phyloP scores from a whole-genome alignment of 2,329 filamentous ascomycete genomes.

The Microdochium paspali region DNA sequence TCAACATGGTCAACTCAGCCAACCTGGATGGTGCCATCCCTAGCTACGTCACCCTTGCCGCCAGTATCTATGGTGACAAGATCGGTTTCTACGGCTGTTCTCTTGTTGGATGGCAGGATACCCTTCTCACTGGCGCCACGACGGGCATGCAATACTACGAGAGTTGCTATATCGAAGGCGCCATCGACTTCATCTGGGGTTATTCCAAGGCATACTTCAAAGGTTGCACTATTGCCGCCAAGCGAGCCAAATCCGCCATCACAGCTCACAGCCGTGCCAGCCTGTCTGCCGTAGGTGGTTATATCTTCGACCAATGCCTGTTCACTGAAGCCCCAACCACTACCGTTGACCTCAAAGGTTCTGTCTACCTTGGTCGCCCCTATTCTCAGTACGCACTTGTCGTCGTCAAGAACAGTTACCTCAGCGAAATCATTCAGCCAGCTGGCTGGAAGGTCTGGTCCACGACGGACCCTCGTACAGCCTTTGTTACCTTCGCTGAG shows the following conservation, averaged over 20 bases:
- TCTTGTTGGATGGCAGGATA: conserved; percentile 40
- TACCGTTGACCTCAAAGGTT: conserved; percentile 25
- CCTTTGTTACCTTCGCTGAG: conserved; percentile 40
- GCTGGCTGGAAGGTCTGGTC: conserved; percentile 42
- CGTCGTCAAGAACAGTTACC: conserved; percentile 34
- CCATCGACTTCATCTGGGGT: conserved; percentile 41
- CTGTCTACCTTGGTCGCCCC: conserved; percentile 42
- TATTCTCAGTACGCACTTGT: conserved; percentile 42
- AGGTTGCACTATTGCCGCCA: conserved; percentile 17
- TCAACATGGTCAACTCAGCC: conserved; percentile 40
- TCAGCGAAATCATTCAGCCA: conserved; percentile 39
- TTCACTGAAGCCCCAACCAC: conserved; percentile 27
- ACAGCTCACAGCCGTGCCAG: conserved; percentile 34
- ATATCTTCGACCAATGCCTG: conserved; percentile 35
- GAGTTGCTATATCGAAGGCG: conserved; percentile 32
- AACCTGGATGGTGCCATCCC: conserved; percentile 23
- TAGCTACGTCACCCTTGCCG: conserved; percentile 34
- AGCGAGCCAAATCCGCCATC: conserved; percentile 20
- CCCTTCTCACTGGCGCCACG: conserved; percentile 29
- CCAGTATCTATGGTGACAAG: conserved; percentile 31
- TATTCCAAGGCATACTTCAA: conserved; percentile 32
- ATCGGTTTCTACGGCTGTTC: conserved; percentile 36
- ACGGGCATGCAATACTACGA: conserved; percentile 37
- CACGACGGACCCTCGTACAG: conserved; percentile 23
- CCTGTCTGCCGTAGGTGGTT: conserved; percentile 26